phyloP scores from a whole-genome alignment of 108 stramenopile genomes.

The Fragilaria radians region DNA sequence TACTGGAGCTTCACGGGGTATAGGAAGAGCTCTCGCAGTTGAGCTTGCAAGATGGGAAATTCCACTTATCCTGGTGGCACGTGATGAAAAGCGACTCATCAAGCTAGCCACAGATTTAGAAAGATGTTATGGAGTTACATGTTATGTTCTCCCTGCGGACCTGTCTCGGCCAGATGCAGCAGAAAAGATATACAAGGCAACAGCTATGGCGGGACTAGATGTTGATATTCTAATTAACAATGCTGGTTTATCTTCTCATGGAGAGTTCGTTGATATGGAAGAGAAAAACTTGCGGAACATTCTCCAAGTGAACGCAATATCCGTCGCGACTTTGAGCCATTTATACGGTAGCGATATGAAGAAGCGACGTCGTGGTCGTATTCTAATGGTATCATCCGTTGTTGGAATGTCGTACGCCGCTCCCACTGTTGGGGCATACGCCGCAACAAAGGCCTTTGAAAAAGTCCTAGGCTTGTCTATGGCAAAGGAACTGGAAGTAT shows the following conservation, averaged over 20 bases:
- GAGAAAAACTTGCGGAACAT: constrained; percentile 34
- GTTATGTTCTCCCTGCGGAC: constrained; percentile 69
- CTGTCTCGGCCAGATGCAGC: constrained; percentile 54
- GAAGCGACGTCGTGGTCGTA: constrained; percentile 56
- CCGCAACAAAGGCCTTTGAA: constrained; percentile 76
- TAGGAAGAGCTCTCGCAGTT: constrained; percentile 76
- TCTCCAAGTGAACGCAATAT: constrained; percentile 58
- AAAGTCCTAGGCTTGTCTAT: constrained; percentile 59
- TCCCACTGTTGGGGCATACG: constrained; percentile 68
- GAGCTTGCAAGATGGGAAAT: constrained; percentile 80
- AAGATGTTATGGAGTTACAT: constrained; percentile 71
- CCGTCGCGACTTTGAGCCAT: constrained; percentile 42
- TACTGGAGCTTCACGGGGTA: constrained; percentile 76
- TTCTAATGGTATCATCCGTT: constrained; percentile 75
- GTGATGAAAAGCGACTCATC: constrained; percentile 50
- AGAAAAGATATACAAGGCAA: constrained; percentile 53
- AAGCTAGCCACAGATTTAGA: constrained; percentile 69
- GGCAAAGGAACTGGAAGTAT: constrained; percentile 73
- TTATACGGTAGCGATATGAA: constrained; percentile 83
- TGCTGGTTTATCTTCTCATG: constrained; percentile 64
- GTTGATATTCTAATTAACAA: constrained; percentile 83
- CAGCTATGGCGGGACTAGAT: constrained; percentile 46
- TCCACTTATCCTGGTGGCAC: constrained; percentile 75
- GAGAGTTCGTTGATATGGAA: constrained; percentile 42
- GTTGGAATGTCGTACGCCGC: constrained; percentile 48